Conservation (phyloP, 805 yeast genomes). For the Tetrapisispora namnaoensis region DNA sequence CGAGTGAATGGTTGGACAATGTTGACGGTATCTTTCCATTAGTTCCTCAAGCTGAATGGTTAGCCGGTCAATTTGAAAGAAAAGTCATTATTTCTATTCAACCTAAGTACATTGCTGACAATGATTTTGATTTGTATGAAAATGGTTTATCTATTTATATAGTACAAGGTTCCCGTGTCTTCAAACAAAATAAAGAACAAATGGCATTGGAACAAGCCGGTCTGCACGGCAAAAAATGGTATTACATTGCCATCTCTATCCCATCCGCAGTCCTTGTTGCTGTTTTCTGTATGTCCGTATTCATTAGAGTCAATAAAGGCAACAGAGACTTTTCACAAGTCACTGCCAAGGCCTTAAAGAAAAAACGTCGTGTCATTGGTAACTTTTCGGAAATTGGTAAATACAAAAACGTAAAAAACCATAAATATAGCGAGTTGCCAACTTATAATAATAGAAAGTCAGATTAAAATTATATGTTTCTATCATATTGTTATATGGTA, state of each 20-base stretch:
- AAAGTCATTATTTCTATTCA: conserved; percentile 62
- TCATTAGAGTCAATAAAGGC: conserved; percentile 44
- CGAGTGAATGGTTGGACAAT: conserved; percentile 62
- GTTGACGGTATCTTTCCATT: conserved; percentile 56
- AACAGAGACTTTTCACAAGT: conserved; percentile 45
- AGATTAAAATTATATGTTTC: not conserved
- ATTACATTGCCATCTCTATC: conserved; percentile 55
- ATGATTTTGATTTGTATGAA: conserved; percentile 48
- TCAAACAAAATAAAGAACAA: conserved; percentile 35
- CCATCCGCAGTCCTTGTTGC: conserved; percentile 58
- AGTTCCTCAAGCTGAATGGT: conserved; percentile 54
- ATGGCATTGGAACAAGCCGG: conserved; percentile 37
- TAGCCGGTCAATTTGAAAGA: conserved; percentile 42
- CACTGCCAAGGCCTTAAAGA: conserved; percentile 28
- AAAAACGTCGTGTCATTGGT: conserved; percentile 33
- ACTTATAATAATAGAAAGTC: conserved; percentile 2
- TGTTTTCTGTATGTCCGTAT: conserved; percentile 54
- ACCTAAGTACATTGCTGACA: conserved; percentile 56
- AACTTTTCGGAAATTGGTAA: conserved; percentile 29
- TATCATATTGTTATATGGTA: not conserved
- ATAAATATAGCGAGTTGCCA: conserved; percentile 35
- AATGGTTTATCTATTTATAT: conserved; percentile 42
- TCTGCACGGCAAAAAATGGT: conserved; percentile 38
- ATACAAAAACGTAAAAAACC: conserved; percentile 28
- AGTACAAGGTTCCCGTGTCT: conserved; percentile 34